Conservation (phyloP, 257 asterid species). For the Capsicum pubescens region DNA sequence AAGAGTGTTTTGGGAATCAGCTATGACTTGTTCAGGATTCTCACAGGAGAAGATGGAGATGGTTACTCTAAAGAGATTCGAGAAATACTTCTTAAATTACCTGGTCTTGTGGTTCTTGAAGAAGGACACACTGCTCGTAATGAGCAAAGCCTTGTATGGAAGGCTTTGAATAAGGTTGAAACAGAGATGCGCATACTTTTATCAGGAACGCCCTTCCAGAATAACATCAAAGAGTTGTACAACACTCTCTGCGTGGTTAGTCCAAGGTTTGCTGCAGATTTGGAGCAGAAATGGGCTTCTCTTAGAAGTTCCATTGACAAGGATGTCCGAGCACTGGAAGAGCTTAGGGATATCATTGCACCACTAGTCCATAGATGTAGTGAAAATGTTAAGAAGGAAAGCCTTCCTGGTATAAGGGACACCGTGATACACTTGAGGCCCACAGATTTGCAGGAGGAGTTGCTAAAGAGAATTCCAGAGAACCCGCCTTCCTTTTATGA, state of each 20-base stretch:
- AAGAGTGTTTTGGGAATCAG: constrained; percentile 62
- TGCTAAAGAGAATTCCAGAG: constrained; percentile 32
- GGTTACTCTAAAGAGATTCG: constrained; percentile 33
- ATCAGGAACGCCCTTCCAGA: constrained; percentile 91
- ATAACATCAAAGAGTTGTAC: constrained; percentile 62
- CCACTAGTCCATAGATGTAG: constrained; percentile 70
- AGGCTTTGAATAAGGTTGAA: constrained; percentile 51
- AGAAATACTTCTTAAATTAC: constrained; percentile 57
- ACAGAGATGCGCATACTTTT: constrained; percentile 66
- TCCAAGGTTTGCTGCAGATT: constrained; percentile 46
- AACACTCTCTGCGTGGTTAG: constrained; percentile 69
- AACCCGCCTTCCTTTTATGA: constrained; percentile 36
- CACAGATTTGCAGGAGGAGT: constrained; percentile 54
- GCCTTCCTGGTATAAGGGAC: constrained; percentile 69
- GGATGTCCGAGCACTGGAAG: constrained; percentile 38
- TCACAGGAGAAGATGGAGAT: constrained; percentile 44
- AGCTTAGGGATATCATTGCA: constrained; percentile 54
- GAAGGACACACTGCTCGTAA: constrained; percentile 90
- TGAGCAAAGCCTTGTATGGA: constrained; percentile 55
- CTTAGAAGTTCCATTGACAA: constrained; percentile 46
- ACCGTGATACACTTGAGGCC: constrained; percentile 55
- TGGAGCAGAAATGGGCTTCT: constrained; percentile 43
- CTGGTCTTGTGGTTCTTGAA: constrained; percentile 69
- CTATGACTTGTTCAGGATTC: constrained; percentile 56
- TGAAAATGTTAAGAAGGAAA: constrained; percentile 59